phyloP scores from a whole-genome alignment of 192 early-diverging fungal species.

The Helicostylum pulchrum region DNA sequence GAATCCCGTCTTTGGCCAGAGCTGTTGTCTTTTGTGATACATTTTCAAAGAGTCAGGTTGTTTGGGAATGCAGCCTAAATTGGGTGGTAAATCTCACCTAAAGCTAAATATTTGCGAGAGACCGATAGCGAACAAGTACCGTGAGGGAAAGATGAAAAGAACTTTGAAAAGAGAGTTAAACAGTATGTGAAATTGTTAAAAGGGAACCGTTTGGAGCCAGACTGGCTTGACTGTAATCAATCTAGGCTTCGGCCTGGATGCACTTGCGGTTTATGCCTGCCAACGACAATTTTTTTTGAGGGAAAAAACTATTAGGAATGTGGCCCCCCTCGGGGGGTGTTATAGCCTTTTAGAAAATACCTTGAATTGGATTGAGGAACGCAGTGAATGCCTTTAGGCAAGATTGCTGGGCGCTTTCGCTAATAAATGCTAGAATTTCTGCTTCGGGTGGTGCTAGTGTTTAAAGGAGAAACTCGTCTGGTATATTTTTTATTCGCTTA shows the following conservation, averaged over 20 bases:
- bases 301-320: slow-evolving; percentile 54
- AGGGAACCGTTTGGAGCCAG: slow-evolving; percentile 70
- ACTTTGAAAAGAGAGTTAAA: slow-evolving; percentile 83
- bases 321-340: slow-evolving; percentile 49
- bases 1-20: slow-evolving; percentile 57
- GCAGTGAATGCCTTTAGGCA: slow-evolving; percentile 42
- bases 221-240: slow-evolving; percentile 47
- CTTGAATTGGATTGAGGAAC: slow-evolving; percentile 54
- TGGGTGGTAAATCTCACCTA: slow-evolving; percentile 78
- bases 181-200: slow-evolving; percentile 81
- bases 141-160: slow-evolving; percentile 85
- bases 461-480: slow-evolving; percentile 54
- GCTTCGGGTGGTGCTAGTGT: slow-evolving; percentile 49
- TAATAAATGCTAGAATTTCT: neutral
- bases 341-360: slow-evolving; percentile 53
- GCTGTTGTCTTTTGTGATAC: slow-evolving; percentile 45
- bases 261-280: slow-evolving; percentile 45
- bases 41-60: slow-evolving; percentile 69
- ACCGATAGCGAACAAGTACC: slow-evolving; percentile 88
- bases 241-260: slow-evolving; percentile 41
- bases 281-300: slow-evolving; percentile 54
- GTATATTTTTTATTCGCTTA: slow-evolving; percentile 21
- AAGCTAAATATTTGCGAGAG: slow-evolving; percentile 82
- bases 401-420: slow-evolving; percentile 15
- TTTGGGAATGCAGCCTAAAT: slow-evolving; percentile 74